A percentile compares a stretch with the other conserved stretches of the same genome.
Conservation (phyloP, 2,329 filamentous ascomycete genomes). For the Teratosphaeriaceae sp. region DNA sequence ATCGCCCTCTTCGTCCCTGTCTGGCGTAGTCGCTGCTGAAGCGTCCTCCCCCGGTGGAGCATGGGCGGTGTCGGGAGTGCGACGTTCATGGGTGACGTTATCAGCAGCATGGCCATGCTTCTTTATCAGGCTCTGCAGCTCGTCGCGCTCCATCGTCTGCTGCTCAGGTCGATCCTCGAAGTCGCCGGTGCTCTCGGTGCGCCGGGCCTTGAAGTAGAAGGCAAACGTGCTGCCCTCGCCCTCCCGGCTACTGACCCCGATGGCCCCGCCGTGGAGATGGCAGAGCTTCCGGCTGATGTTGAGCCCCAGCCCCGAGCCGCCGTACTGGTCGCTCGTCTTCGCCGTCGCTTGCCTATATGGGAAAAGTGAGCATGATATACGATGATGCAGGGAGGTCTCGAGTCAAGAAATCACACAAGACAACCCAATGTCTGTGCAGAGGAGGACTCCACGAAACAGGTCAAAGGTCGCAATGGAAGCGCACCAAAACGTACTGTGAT, state of each 20-base stretch:
- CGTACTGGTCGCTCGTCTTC: slow-evolving; percentile 34
- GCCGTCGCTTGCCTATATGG: slow-evolving; percentile 30
- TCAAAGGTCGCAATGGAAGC: too few species aligned
- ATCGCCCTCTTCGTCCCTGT: too few species aligned
- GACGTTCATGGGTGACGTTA: too few species aligned
- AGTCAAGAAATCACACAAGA: background rate
- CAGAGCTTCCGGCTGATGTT: slow-evolving; percentile 42
- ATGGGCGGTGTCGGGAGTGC: too few species aligned
- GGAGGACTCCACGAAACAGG: too few species aligned
- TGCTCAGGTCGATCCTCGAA: background rate
- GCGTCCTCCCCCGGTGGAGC: too few species aligned
- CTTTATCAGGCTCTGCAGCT: background rate
- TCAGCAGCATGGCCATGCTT: too few species aligned
- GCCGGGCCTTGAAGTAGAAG: slow-evolving; percentile 37
- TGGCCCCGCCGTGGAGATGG: slow-evolving; percentile 38
- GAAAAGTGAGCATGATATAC: background rate
- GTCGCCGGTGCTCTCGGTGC: slow-evolving; percentile 16
- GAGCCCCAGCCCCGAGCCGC: slow-evolving; percentile 38
- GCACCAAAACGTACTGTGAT: too few species aligned
- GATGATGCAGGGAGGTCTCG: background rate
- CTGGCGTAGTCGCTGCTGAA: too few species aligned
- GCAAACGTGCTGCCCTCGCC: slow-evolving; percentile 40
- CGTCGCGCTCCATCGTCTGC: background rate
- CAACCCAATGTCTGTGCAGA: too few species aligned
- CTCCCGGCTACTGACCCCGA: slow-evolving; percentile 36